Base-by-base conservation (phyloP, 768 basidiomycete species). In the Lactarius sanguifluus region DNA sequence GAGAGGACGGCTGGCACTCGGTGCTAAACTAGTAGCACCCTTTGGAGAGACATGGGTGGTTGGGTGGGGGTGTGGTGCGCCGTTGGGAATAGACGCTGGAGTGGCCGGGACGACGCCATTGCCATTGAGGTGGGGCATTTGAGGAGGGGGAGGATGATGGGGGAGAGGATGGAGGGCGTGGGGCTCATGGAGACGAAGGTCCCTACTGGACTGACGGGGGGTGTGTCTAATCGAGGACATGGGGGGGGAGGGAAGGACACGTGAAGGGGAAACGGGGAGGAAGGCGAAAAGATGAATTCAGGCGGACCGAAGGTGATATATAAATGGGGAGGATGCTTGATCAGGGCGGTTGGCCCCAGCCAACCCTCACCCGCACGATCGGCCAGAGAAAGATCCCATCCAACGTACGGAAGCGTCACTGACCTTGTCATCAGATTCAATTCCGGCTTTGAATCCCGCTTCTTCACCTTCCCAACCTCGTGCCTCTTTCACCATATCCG, bases 181-280 rank as follows among this genome's bases (percentile, higher is more conserved):
- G 30, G 81, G 78, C 68, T 89, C 87, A 70, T 87, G 88, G 75
- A 87, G 83, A 68, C 86, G 85, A 36, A 83, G 79, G 76, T 89
- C 87, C 71, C 85, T 78, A 66, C 86, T 85, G 38, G 80, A 75
- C 70, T 82, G 85, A 71, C 87, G 87, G 67, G 85, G 81, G 38
- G 83, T 76, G 72, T 86, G 86, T 75, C 88, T 78, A 71, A 81
- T 65, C 50, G 64, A 81, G 72, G 89, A 82, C 87, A 88, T 87
- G 75, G 75, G 64, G 64, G 69, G 60, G 67, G 69, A 69, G 72
- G 38, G 20, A 67, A 71, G 64, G 64, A 69, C 67, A 69, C 70
- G 74, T 68, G 68, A 73, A 73, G 71, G 74, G 70, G 70, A 74
- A 69, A 68, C 72, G 74, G 66, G 69, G 73, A 68, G 70, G 75